A percentile compares a stretch with the other conserved stretches of the same genome.
phyloP scores from a whole-genome alignment of 1,139 yeast genomes.

The Taiozyma sp. region DNA sequence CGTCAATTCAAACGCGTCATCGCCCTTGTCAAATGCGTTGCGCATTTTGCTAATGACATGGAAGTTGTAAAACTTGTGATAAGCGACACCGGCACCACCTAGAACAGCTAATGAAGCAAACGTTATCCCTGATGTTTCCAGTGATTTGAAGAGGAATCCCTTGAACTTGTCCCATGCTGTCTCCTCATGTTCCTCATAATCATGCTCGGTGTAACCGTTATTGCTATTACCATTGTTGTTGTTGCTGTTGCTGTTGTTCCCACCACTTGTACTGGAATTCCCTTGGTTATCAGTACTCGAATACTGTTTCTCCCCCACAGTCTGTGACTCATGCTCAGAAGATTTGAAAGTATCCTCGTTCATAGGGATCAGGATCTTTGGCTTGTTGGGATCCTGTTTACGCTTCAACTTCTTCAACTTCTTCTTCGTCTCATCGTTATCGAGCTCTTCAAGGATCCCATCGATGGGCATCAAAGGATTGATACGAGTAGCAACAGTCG shows the following conservation, averaged over 20 bases:
- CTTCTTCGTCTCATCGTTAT: slow-evolving; percentile 16
- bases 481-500: slow-evolving; percentile 6
- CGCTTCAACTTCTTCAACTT: slow-evolving; percentile 12
- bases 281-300: not conserved
- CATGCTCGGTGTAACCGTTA: slow-evolving; percentile 8
- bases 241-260: slow-evolving; percentile 1
- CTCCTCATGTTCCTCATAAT: slow-evolving; percentile 11
- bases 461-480: slow-evolving; percentile 32
- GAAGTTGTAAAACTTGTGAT: slow-evolving; percentile 56
- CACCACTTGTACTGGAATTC: slow-evolving; percentile 1
- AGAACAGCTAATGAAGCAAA: slow-evolving; percentile 68
- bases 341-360: slow-evolving; percentile 16
- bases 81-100: slow-evolving; percentile 67
- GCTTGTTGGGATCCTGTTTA: slow-evolving; percentile 11
- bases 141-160: slow-evolving; percentile 43
- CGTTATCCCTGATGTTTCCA: slow-evolving; percentile 74
- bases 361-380: slow-evolving; percentile 18
- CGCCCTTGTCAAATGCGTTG: slow-evolving; percentile 63
- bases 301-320: not conserved
- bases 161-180: slow-evolving; percentile 23
- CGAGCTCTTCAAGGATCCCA: slow-evolving; percentile 20
- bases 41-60: slow-evolving; percentile 66
- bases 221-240: slow-evolving; percentile 2
- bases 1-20: slow-evolving; percentile 57
- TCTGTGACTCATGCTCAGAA: slow-evolving; percentile 1